Evolutionary conservation across 306 rosid genomes (phyloP).

Genomic region (Dalbergia cultrata): DNA sequence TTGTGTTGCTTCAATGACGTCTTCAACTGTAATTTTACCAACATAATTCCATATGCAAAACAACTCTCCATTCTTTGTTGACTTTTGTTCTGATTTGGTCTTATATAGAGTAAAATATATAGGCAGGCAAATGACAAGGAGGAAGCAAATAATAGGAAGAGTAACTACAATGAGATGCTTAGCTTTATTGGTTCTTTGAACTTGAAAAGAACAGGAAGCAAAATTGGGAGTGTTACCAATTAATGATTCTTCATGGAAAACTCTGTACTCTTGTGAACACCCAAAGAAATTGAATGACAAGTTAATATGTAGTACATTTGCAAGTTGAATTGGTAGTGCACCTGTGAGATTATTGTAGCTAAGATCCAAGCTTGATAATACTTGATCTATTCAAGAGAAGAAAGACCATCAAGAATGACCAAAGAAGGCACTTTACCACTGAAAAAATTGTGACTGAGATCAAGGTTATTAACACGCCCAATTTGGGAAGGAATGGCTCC

Average conservation of each 20-base stretch:
- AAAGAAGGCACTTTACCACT: background rate
- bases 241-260: background rate
- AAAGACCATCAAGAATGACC: background rate
- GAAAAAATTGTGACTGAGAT: background rate
- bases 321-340: background rate
- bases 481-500: conserved; percentile 7
- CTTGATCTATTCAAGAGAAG: background rate
- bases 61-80: background rate
- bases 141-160: background rate
- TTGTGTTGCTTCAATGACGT: no score
- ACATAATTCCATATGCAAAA: no score
- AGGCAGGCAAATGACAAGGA: background rate
- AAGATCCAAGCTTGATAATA: background rate
- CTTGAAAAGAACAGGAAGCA: background rate
- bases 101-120: background rate
- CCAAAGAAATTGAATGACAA: conserved; percentile 8
- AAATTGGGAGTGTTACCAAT: conserved; percentile 1
- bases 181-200: background rate
- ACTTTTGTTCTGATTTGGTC: background rate
- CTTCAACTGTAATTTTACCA: no score
- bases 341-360: conserved; percentile 9
- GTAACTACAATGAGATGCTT: background rate
- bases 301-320: background rate
- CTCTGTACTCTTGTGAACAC: background rate
- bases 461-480: background rate